Evolutionary conservation across 2,329 filamentous ascomycete genomes (phyloP).

Genomic region (Ophioceras dolichostomum): DNA sequence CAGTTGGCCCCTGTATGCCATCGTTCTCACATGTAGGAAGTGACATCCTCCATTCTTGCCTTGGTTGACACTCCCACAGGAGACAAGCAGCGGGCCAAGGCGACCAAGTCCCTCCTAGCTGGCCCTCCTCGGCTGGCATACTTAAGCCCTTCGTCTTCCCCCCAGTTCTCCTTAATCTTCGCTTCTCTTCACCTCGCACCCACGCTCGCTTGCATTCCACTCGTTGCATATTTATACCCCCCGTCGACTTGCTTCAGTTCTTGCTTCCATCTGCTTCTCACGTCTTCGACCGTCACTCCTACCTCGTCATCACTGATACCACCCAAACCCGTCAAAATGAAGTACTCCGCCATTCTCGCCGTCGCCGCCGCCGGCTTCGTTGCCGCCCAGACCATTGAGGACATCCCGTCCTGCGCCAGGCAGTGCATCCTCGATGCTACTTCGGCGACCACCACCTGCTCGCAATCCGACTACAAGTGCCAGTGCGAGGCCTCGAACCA

Average conservation of each 20-base stretch:
- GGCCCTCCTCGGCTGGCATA: too few species aligned
- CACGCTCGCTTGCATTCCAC: background rate
- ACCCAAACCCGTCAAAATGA: conserved; percentile 12
- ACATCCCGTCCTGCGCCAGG: conserved; percentile 13
- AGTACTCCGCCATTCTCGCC: conserved; percentile 11
- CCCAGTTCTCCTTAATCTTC: background rate
- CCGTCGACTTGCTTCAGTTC: background rate
- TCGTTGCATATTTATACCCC: background rate
- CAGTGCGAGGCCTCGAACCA: conserved; percentile 11
- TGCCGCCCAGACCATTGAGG: conserved; percentile 11
- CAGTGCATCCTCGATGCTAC: conserved; percentile 11
- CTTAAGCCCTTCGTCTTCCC: too few species aligned
- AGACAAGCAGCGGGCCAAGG: too few species aligned
- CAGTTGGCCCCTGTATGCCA: too few species aligned
- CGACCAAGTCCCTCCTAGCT: too few species aligned
- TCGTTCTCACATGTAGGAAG: too few species aligned
- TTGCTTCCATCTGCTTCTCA: background rate
- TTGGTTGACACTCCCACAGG: too few species aligned
- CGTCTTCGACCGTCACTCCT: background rate
- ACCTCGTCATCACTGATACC: background rate
- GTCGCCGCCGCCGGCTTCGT: conserved; percentile 9
- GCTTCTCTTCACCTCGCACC: background rate
- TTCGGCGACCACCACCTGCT: conserved; percentile 8
- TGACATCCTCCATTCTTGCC: too few species aligned
- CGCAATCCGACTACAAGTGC: conserved; percentile 10